A percentile compares a stretch with the other conserved stretches of the same genome.
Conservation (phyloP, 352 stramenopile genomes). For the Saprolegnia diclina region DNA sequence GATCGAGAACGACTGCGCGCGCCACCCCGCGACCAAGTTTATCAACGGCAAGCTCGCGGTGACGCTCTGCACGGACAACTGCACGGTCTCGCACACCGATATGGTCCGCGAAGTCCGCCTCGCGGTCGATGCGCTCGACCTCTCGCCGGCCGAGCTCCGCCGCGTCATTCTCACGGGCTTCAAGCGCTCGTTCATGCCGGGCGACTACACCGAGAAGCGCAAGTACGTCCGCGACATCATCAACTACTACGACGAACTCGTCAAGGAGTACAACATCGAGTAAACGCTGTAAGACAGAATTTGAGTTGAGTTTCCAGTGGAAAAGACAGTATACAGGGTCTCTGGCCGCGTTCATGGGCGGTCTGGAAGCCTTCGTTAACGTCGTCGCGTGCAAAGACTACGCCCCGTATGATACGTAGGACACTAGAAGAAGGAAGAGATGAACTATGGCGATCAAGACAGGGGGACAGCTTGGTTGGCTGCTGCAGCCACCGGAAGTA, state of each 20-base stretch:
- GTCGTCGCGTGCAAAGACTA: too few relatives aligned
- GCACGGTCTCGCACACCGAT: constrained; percentile 79
- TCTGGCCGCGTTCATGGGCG: too few relatives aligned
- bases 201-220: constrained; percentile 68
- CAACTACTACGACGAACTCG: constrained; percentile 79
- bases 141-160: constrained; percentile 63
- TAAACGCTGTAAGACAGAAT: not conserved
- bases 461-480: too few relatives aligned
- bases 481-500: too few relatives aligned
- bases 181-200: constrained; percentile 78
- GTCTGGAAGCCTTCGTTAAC: too few relatives aligned
- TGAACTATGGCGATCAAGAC: too few relatives aligned
- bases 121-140: constrained; percentile 69
- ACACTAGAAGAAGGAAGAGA: too few relatives aligned
- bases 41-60: constrained; percentile 77
- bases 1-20: constrained; percentile 62
- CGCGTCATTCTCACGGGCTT: constrained; percentile 80
- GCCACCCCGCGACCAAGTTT: constrained; percentile 76
- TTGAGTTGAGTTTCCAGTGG: too few relatives aligned
- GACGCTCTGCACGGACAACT: constrained; percentile 84
- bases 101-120: constrained; percentile 79
- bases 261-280: constrained; percentile 59
- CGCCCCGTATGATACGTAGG: too few relatives aligned
- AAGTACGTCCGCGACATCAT: constrained; percentile 82
- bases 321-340: too few relatives aligned